Evolutionary conservation across 768 basidiomycete genomes (phyloP).

Genomic region (Kwoniella dendrophila): DNA sequence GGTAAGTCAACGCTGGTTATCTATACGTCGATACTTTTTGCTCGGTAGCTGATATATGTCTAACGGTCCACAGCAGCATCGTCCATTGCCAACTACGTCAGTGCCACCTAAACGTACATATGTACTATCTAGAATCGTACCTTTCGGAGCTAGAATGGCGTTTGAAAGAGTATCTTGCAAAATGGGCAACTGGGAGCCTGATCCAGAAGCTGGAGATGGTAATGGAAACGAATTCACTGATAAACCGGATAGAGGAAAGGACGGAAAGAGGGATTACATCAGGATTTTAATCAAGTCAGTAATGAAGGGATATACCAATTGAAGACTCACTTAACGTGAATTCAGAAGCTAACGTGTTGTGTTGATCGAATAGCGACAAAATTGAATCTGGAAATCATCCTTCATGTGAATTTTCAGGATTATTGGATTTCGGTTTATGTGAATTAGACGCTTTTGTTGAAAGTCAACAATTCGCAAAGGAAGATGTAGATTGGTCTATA

Average conservation of each 20-base stretch:
- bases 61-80: conserved; percentile 28
- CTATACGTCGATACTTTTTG: background rate
- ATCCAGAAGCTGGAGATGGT: conserved; percentile 28
- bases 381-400: conserved; percentile 41
- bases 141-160: conserved; percentile 75
- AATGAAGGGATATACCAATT: conserved; percentile 39
- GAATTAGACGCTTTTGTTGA: conserved; percentile 67
- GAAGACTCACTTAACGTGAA: conserved; percentile 64
- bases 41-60: background rate
- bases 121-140: conserved; percentile 61
- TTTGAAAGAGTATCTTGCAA: conserved; percentile 65
- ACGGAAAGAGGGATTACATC: conserved; percentile 61
- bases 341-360: conserved; percentile 57
- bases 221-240: too few species aligned
- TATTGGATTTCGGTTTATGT: conserved; percentile 64
- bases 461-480: conserved; percentile 70
- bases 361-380: conserved; percentile 47
- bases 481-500: conserved; percentile 67
- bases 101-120: conserved; percentile 34
- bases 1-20: conserved; percentile 33
- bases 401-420: conserved; percentile 44
- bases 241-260: conserved; percentile 22
- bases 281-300: conserved; percentile 71
- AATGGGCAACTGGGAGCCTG: conserved; percentile 50
- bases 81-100: conserved; percentile 27